These are phyloP conservation scores for Botrytis squamosa DNA, from an alignment of 2,329 filamentous ascomycete genomes.

Conservation along the genomic window DNA sequence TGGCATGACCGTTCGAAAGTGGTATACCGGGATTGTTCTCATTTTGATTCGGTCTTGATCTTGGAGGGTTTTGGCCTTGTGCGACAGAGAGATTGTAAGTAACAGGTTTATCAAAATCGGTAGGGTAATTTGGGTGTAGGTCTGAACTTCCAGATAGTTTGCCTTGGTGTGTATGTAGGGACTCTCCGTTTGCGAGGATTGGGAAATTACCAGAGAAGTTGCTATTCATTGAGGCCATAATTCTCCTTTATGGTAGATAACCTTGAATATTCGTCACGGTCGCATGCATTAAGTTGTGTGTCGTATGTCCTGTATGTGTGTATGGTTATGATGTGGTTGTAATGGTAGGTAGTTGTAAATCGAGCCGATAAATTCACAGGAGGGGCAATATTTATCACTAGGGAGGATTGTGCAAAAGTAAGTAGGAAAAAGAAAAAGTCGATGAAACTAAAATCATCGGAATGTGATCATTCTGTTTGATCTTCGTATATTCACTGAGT, in stretches of 20 bases:
- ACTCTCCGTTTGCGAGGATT: constrained; percentile 20
- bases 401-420: not conserved
- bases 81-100: constrained; percentile 19
- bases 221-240: constrained; percentile 40
- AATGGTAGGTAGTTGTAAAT: constrained; percentile 5
- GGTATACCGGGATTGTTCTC: constrained; percentile 5
- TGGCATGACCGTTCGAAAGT: constrained; percentile 12
- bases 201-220: constrained; percentile 38
- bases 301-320: constrained; percentile 25
- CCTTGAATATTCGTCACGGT: constrained; percentile 25
- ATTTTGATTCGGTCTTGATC: constrained; percentile 25
- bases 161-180: constrained; percentile 20
- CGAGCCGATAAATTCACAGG: constrained; percentile 22
- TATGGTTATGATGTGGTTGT: not conserved
- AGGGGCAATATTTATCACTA: constrained; percentile 16
- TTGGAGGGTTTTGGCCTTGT: constrained; percentile 35
- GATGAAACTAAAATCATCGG: not conserved
- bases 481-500: not conserved
- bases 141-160: constrained; percentile 25
- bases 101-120: constrained; percentile 13
- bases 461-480: not conserved
- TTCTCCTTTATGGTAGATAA: constrained; percentile 14
- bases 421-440: not conserved
- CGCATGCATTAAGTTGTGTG: constrained; percentile 33
- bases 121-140: constrained; percentile 24